These are phyloP conservation scores for Yamadazyma siamensis DNA, from an alignment of 1,139 yeast genomes.

Conservation along the genomic window DNA sequence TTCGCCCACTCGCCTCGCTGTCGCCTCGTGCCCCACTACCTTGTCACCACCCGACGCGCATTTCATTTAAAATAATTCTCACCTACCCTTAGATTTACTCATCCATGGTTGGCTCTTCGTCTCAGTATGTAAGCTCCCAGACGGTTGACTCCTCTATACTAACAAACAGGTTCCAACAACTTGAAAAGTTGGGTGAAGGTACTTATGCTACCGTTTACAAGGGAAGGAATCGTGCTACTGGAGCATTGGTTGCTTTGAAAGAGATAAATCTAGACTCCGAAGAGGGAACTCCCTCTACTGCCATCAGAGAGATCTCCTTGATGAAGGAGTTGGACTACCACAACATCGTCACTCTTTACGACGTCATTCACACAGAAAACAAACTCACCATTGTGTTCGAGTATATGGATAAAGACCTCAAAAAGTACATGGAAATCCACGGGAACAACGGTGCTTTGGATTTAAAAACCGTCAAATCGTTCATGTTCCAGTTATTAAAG, in stretches of 20 bases:
- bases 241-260: conserved; percentile 89
- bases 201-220: conserved; percentile 98
- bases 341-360: conserved; percentile 88
- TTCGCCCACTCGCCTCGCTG: too few species aligned
- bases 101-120: conserved; percentile 27
- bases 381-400: conserved; percentile 92
- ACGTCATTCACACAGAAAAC: conserved; percentile 95
- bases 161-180: conserved; percentile 37
- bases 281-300: conserved; percentile 98
- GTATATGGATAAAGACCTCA: conserved; percentile 89
- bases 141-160: conserved; percentile 1
- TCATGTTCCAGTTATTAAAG: conserved; percentile 86
- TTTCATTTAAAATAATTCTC: too few species aligned
- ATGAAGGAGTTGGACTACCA: conserved; percentile 96
- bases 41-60: too few species aligned
- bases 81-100: too few species aligned
- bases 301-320: conserved; percentile 91
- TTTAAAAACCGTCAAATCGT: conserved; percentile 75
- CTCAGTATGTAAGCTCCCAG: conserved; percentile 22
- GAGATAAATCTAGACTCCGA: conserved; percentile 94
- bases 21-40: too few species aligned
- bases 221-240: conserved; percentile 88
- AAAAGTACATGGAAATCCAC: conserved; percentile 87
- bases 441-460: conserved; percentile 84
- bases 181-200: conserved; percentile 95